A percentile compares a stretch with the other conserved stretches of the same genome.
These are phyloP conservation scores for Celoporthe dispersa DNA, from an alignment of 2,329 filamentous ascomycete species.

Conservation along the genomic window DNA sequence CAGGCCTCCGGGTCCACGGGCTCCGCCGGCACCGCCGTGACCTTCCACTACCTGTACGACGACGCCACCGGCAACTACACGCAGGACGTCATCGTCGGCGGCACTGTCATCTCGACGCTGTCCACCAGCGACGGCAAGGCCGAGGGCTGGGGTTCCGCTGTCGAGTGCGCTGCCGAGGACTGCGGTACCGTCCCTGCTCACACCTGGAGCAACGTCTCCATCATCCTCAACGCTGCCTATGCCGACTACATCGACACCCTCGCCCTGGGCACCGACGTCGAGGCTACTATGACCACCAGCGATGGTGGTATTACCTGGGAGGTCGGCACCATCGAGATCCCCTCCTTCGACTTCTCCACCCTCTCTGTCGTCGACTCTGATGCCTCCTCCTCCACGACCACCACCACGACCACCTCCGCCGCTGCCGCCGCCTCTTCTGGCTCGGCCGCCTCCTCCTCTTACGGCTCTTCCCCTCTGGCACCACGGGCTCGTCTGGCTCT, in stretches of 20 bases:
- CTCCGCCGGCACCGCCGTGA: slow-evolving; percentile 40
- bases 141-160: slow-evolving; percentile 48
- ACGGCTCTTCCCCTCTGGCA: slow-evolving; percentile 8
- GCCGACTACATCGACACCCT: slow-evolving; percentile 25
- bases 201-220: slow-evolving; percentile 28
- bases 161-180: slow-evolving; percentile 73
- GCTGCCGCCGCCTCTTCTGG: neutral
- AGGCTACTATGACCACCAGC: slow-evolving; percentile 25
- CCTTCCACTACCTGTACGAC: slow-evolving; percentile 44
- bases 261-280: slow-evolving; percentile 18
- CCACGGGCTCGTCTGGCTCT: neutral
- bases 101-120: slow-evolving; percentile 43
- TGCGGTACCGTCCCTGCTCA: slow-evolving; percentile 57
- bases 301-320: slow-evolving; percentile 28
- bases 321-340: slow-evolving; percentile 29
- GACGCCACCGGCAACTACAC: slow-evolving; percentile 46
- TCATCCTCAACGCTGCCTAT: slow-evolving; percentile 27
- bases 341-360: slow-evolving; percentile 21
- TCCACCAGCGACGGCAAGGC: slow-evolving; percentile 49
- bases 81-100: slow-evolving; percentile 44
- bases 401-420: neutral
- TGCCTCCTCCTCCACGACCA: neutral
- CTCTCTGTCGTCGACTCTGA: neutral
- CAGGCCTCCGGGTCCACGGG: slow-evolving; percentile 38
- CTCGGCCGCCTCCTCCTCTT: neutral